Evolutionary conservation across 441 rosid species (phyloP).

Genomic region (Gossypium davidsonii): DNA sequence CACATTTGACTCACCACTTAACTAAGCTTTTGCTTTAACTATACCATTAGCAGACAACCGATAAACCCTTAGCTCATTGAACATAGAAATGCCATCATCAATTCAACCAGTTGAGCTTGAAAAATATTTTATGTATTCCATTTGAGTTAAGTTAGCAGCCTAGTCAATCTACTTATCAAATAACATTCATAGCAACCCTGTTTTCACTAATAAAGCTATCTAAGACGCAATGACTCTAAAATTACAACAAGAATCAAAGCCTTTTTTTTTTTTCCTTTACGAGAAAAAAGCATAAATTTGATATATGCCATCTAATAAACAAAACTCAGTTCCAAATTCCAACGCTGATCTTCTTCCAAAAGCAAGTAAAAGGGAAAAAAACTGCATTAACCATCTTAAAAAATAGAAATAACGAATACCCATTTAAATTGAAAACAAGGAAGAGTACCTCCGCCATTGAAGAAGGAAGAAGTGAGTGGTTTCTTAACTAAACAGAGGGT

Average conservation of each 20-base stretch:
- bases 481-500: slow-evolving; percentile 29
- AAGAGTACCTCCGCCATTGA: slow-evolving; percentile 41
- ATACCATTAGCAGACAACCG: not conserved
- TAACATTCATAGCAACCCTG: not conserved
- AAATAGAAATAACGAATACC: not conserved
- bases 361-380: not conserved
- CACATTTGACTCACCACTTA: not conserved
- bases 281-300: not conserved
- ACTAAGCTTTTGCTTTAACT: not conserved
- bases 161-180: slow-evolving; percentile 1
- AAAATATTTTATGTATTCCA: not conserved
- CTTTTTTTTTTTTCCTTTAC: no score
- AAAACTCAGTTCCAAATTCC: not conserved
- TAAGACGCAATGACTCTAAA: not conserved
- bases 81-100: not conserved
- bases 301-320: not conserved
- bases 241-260: not conserved
- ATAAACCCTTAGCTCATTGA: not conserved
- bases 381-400: not conserved
- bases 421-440: not conserved
- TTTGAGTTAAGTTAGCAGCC: not conserved
- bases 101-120: not conserved
- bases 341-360: not conserved
- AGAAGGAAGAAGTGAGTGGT: slow-evolving; percentile 36
- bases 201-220: not conserved